phyloP scores from a whole-genome alignment of 805 yeast genomes.

The Ogataea paraovalis region DNA sequence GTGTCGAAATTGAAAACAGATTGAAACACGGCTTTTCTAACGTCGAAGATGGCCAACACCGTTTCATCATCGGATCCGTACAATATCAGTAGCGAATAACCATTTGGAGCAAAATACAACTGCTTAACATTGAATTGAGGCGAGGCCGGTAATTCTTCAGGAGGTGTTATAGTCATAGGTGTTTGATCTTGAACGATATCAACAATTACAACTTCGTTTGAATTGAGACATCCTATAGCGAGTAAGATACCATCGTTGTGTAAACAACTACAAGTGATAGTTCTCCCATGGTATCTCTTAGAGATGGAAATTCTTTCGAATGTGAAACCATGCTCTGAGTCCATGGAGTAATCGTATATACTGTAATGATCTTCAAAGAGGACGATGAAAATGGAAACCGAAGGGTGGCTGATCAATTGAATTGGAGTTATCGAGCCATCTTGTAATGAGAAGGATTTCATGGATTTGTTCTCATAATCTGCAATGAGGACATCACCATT shows the following conservation, averaged over 20 bases:
- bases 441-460: not conserved
- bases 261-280: slow-evolving; percentile 4
- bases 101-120: slow-evolving; percentile 57
- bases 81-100: slow-evolving; percentile 47
- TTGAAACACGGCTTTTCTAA: slow-evolving; percentile 5
- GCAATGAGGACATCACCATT: slow-evolving; percentile 1
- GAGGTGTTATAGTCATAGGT: slow-evolving; percentile 30
- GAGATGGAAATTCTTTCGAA: not conserved
- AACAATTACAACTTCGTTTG: slow-evolving; percentile 34
- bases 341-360: not conserved
- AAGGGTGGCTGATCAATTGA: not conserved
- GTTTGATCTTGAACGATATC: slow-evolving; percentile 36
- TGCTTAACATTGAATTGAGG: slow-evolving; percentile 19
- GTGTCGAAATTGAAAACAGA: not conserved
- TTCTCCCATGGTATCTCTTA: not conserved
- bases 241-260: slow-evolving; percentile 38
- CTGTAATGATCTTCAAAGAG: not conserved
- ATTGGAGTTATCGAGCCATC: not conserved
- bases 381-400: not conserved
- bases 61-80: slow-evolving; percentile 1
- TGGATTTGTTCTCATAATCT: not conserved
- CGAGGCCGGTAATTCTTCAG: slow-evolving; percentile 2
- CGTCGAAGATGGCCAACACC: not conserved
- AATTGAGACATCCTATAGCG: slow-evolving; percentile 32
- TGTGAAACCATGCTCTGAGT: not conserved